Evolutionary conservation across 2,329 filamentous ascomycete genomes (phyloP), one percentile per base, ranked within the genome.

Genomic region (Xylariaceae sp.): DNA sequence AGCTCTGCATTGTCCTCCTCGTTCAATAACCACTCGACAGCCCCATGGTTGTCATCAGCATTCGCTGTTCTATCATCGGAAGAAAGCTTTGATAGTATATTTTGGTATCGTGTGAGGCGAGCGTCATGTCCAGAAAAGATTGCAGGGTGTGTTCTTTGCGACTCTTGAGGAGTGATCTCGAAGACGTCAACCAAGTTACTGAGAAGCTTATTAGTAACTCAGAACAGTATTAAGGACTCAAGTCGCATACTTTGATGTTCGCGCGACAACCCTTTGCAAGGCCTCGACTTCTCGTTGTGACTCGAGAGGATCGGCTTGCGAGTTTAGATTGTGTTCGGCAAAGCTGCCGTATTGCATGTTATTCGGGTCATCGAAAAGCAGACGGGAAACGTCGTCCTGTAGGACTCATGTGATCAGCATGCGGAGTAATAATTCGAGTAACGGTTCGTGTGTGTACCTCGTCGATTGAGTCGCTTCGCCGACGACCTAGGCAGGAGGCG

Each of bases 121-220:
- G 80, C 77, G 60, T 85, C 83, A 68, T 86, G 83, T 44, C 79
- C 81, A 48, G 81, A 77, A 28, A 71, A 67, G 40, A 71, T 53
- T 26, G 63, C 52, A 2, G 68, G 65, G n/a, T 71, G 69, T 26
- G 66, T 57, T 40, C 67, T 68, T 41, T 71, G 68, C 14, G 69
- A 60, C 56, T 79, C 79, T 56, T 82, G 79, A 19, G 84, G 83
- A 31, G 82, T 80, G 67, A 87, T 86, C 61, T 87, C 85, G 73
- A 87, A 88, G 43, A 88, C 84, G 68, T 88, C 86, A 58, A 88
- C 85, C 74, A 88, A 83, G 66, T 87, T 87, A 67, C 86, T 88
- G 67, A 46, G 60, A 43, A 28, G 24, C n/a, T 71, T 39, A 70
- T 71, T 60, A 63, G 53, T 21, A 17, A n/a, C 14, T 26, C 11